Evolutionary conservation across 2,329 filamentous ascomycete genomes (phyloP).

Genomic region (Claviceps sp.): DNA sequence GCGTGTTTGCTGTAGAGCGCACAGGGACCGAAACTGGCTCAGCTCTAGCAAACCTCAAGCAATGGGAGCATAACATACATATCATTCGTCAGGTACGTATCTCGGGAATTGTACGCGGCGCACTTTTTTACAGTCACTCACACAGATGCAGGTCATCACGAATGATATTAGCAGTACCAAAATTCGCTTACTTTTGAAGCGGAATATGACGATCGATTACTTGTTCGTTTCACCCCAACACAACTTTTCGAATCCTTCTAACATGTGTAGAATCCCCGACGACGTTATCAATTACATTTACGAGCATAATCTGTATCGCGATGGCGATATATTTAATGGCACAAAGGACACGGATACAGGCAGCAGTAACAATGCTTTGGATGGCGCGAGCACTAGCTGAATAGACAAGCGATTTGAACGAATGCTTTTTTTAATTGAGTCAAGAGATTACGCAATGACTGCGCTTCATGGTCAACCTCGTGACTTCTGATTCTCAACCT

Average conservation of each 20-base stretch:
- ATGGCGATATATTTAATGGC: neutral
- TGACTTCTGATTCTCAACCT: neutral
- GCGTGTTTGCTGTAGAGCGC: conserved; percentile 77
- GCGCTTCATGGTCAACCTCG: neutral
- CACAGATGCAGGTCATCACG: conserved; percentile 39
- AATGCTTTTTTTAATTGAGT: too few relatives aligned
- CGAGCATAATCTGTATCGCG: conserved; percentile 48
- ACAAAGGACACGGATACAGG: neutral
- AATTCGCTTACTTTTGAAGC: conserved; percentile 66
- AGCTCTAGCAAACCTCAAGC: conserved; percentile 66
- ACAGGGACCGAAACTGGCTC: conserved; percentile 81
- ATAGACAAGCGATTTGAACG: neutral
- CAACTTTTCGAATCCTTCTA: neutral
- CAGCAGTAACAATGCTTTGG: neutral
- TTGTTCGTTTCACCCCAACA: conserved; percentile 13
- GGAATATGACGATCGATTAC: conserved; percentile 73
- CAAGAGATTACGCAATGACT: too few relatives aligned
- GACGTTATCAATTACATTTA: conserved; percentile 65
- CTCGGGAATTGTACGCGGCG: neutral
- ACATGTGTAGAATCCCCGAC: conserved; percentile 37
- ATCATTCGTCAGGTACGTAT: conserved; percentile 50
- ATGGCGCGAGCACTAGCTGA: neutral
- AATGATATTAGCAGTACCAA: conserved; percentile 75
- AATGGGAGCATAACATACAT: conserved; percentile 75
- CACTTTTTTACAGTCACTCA: neutral